Evolutionary conservation across 169 alveolate genomes (phyloP), one percentile per base, ranked within the genome.

Genomic region (Cystoisospora suis): DNA sequence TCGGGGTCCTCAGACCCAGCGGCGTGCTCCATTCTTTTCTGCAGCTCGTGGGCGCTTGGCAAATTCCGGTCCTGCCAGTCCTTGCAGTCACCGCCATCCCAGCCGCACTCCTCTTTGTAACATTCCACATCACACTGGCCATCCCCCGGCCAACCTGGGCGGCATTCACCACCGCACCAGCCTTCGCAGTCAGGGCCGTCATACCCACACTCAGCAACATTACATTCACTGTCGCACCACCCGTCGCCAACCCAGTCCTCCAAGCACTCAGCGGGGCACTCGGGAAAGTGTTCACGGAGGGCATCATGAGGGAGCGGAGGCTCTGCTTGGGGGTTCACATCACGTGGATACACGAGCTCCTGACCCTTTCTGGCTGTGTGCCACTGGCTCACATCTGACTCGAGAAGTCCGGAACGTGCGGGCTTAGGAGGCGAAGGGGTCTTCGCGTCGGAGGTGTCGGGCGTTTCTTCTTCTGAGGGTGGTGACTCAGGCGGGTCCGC

Each of bases 91-190:
- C 93, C 94, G 29, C 91, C 93, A 58, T 94, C 96, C 95, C 95
- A 94, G 91, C 93, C 75, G 92, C 96, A 94, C 59, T 93, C 94
- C 23, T 92, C 83, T 58, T 90, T 93, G 49, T 93, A 93, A 86
- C 96, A 94, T 40, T 92, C 94, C 32, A 92, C 79, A 46, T 94
- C 96, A 44, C 96, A 94, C 42, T 90, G 88, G 45, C 96, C 96
- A 85, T 94, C 96, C 5, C 96, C 96, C 47, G 86, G 90, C 96
- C 96, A 94, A n/a, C 87, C 81, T 4, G 95, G 95, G 38, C 94
- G 90, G 83, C 96, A 94, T 38, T 93, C 95, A 4, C 95, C 94
- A n/a, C 94, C 92, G 42, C 96, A 94, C 95, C 95, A 94, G 27
- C 94, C 94, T 46, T 87, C 36, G 81, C 96, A 94, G 79, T 94